A percentile compares a stretch with the other conserved stretches of the same genome.
These are phyloP conservation scores for Emergomyces pasteurianus DNA, from an alignment of 2,329 filamentous ascomycete genomes.

Conservation along the genomic window DNA sequence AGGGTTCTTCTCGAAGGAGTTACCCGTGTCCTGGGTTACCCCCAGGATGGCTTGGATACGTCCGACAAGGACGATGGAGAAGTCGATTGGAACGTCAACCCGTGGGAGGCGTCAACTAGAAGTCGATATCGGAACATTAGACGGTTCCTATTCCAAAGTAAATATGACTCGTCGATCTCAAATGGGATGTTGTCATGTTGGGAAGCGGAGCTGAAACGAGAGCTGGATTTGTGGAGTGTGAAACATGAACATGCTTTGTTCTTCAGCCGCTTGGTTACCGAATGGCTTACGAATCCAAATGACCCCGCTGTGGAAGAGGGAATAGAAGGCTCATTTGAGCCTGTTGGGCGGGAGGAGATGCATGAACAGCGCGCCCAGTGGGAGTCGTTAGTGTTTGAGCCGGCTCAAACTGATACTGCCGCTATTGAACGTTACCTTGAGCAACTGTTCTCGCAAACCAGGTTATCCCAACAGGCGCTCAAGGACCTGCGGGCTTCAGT, in stretches of 20 bases:
- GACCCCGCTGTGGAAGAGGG: constrained; percentile 12
- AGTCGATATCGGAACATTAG: constrained; percentile 33
- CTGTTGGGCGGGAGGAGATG: constrained; percentile 42
- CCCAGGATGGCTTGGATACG: constrained; percentile 23
- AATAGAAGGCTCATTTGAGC: constrained; percentile 32
- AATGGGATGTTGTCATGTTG: constrained; percentile 34
- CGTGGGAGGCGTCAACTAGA: constrained; percentile 12
- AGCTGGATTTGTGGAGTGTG: constrained; percentile 39
- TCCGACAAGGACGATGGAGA: constrained; percentile 13
- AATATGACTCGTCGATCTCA: constrained; percentile 43
- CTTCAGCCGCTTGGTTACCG: constrained; percentile 44
- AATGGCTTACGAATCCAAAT: constrained; percentile 37
- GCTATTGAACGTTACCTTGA: constrained; percentile 41
- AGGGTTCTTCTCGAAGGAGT: constrained; percentile 26
- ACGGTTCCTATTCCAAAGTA: constrained; percentile 42
- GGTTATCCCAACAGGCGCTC: constrained; percentile 31
- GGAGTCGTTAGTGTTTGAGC: constrained; percentile 45
- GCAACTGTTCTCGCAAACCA: constrained; percentile 37
- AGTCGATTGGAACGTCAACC: constrained; percentile 18
- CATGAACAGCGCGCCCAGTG: constrained; percentile 42
- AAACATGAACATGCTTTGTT: constrained; percentile 46
- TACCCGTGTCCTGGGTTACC: constrained; percentile 26
- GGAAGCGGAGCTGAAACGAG: constrained; percentile 36
- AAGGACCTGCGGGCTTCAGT: constrained; percentile 30
- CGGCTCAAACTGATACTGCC: constrained; percentile 33